Conservation (phyloP, 2,329 filamentous ascomycete genomes). For the Colletotrichum sp. region DNA sequence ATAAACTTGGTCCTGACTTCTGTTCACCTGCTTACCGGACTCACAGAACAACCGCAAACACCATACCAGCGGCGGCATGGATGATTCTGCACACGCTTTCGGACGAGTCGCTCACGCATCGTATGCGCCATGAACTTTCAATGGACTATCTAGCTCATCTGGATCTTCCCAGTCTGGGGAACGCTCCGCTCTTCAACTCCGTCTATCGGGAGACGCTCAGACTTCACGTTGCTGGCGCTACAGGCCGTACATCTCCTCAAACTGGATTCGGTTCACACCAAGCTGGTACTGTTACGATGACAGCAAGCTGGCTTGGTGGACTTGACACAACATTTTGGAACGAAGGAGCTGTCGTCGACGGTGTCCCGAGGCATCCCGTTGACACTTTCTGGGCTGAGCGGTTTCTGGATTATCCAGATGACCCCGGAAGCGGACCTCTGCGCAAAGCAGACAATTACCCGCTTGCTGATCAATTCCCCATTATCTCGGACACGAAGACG, state of each 20-base stretch:
- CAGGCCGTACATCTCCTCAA: background rate
- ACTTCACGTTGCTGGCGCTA: background rate
- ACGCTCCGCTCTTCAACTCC: slow-evolving; percentile 6
- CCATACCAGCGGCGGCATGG: slow-evolving; percentile 5
- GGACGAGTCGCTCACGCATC: background rate
- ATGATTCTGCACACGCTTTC: slow-evolving; percentile 4
- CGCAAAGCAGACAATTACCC: background rate
- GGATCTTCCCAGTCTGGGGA: background rate
- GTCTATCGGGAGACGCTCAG: slow-evolving; percentile 11
- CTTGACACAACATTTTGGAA: slow-evolving; percentile 7
- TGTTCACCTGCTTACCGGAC: background rate
- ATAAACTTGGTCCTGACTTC: background rate
- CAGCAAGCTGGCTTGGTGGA: slow-evolving; percentile 10
- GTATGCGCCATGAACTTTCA: background rate
- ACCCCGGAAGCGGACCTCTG: slow-evolving; percentile 20
- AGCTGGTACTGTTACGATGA: background rate
- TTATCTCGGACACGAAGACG: background rate
- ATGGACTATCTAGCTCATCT: background rate
- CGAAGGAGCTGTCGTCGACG: background rate
- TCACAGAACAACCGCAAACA: slow-evolving; percentile 7
- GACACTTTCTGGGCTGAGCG: slow-evolving; percentile 23
- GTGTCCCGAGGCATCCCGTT: background rate
- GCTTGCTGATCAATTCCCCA: background rate
- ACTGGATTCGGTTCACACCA: background rate
- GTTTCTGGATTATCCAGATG: slow-evolving; percentile 20